These are phyloP conservation scores for Agroathelia rolfsii DNA, from an alignment of 1,284 basidiomycete genomes.

Conservation along the genomic window DNA sequence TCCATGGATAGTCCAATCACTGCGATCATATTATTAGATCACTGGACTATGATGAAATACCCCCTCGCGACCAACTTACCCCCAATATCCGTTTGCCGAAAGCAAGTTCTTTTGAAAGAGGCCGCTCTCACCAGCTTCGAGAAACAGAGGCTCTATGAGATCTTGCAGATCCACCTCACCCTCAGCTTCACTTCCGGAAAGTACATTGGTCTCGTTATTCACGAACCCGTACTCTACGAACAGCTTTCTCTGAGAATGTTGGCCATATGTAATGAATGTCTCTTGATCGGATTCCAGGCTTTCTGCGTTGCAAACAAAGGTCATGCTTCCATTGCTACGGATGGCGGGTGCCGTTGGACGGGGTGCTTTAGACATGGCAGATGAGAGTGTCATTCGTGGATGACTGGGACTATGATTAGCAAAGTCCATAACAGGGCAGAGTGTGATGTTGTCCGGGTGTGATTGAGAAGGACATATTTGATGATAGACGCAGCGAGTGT, in stretches of 20 bases:
- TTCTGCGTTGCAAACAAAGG: no score
- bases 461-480: slow-evolving; percentile 44
- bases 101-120: slow-evolving; percentile 41
- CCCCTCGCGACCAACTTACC: slow-evolving; percentile 32
- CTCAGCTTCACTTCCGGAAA: slow-evolving; percentile 24
- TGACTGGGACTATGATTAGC: slow-evolving; percentile 57
- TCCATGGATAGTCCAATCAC: slow-evolving; percentile 67
- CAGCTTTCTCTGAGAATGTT: slow-evolving; percentile 61
- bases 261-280: slow-evolving; percentile 67
- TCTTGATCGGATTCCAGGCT: slow-evolving; percentile 61
- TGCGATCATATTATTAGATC: slow-evolving; percentile 20
- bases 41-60: slow-evolving; percentile 6
- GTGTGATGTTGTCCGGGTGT: slow-evolving; percentile 66
- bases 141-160: slow-evolving; percentile 41
- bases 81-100: slow-evolving; percentile 61
- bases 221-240: slow-evolving; percentile 85
- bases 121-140: slow-evolving; percentile 26
- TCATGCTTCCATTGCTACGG: no score
- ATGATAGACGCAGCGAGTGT: slow-evolving; percentile 79
- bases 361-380: no score
- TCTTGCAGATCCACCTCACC: slow-evolving; percentile 58
- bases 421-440: slow-evolving; percentile 81
- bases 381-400: slow-evolving; percentile 31
- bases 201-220: slow-evolving; percentile 19
- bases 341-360: no score